Evolutionary conservation across 257 asterid genomes (phyloP), one percentile per base, ranked within the genome.

Genomic region (Penstemon barbatus): DNA sequence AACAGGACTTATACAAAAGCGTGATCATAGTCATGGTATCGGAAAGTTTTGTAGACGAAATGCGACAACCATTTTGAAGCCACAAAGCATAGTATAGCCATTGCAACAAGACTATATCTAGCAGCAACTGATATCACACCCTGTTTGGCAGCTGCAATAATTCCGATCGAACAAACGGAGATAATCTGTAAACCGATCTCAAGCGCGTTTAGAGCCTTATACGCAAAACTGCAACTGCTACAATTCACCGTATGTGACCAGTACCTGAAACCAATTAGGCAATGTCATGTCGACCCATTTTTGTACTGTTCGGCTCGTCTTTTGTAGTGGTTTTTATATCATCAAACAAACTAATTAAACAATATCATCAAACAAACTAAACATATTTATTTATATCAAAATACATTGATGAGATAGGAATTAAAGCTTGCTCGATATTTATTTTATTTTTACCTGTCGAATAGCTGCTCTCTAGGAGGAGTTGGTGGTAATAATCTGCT

Each of bases 21-120:
- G 65, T 90, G 97, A 45, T 86, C 92, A 40, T 93, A 90, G 83
- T 93, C 96, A 69, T 93, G 99, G 83, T 77, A 93, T 38, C 76
- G 87, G 84, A 93, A 93, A 50, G 69, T 90, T 71, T 79, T 88
- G 95, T 85, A 83, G 75, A 85, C 71, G 68, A 93, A 85, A 74
- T 84, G 85, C 5, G 97, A 81, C 49, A 88, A 81, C 96, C 94
- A 88, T 76, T 81, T 89, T 7, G 96, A 87, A 74, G 85, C 92
- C 74, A 83, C 57, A 65, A 93, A 90, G 80, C 92, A 85, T 19
- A 93, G 19, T 4, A 88, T 70, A 52, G 95, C 92, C 66, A 69
- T 18, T 6, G 77, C 71, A 59, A 84, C 87, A 65, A 88, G 59
- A 39, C 73, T 10, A 48, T 82, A 85, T 60, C 92, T 70, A 19